Evolutionary conservation across 805 yeast genomes (phyloP).

Genomic region (Yarrowia sp.): DNA sequence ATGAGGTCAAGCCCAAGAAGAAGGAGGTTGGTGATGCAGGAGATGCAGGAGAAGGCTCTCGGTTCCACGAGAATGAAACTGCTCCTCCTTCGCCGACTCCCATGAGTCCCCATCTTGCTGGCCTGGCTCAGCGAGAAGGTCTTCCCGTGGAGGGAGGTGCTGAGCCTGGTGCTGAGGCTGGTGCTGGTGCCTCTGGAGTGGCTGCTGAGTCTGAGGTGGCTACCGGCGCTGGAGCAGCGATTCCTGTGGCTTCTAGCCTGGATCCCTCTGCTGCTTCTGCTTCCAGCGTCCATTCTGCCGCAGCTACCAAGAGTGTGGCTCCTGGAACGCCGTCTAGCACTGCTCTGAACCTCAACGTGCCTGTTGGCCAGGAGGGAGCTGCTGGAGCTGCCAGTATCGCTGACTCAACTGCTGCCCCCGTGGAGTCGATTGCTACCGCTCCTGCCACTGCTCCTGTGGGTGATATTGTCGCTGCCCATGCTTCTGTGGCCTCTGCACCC

Average conservation of each 20-base stretch:
- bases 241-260: not conserved
- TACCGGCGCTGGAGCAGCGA: not conserved
- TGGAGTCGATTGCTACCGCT: not conserved
- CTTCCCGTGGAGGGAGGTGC: not conserved
- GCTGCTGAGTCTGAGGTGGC: no score
- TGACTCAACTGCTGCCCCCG: not conserved
- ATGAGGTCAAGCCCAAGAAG: not conserved
- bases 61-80: constrained; percentile 12
- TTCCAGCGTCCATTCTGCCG: not conserved
- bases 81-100: not conserved
- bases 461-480: not conserved
- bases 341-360: not conserved
- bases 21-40: not conserved
- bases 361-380: not conserved
- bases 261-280: not conserved
- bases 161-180: not conserved
- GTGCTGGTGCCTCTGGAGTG: no score
- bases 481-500: not conserved
- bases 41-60: not conserved
- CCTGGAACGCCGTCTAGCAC: constrained; percentile 7
- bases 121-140: not conserved
- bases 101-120: constrained; percentile 4
- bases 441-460: not conserved
- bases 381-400: not conserved
- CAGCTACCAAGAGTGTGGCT: not conserved